Percentiles rank a stretch among this genome's conserved stretches.
Evolutionary conservation across 225 moss, liverwort and hornwort genomes (phyloP).

Genomic region (Antitrichia curtipendula): DNA sequence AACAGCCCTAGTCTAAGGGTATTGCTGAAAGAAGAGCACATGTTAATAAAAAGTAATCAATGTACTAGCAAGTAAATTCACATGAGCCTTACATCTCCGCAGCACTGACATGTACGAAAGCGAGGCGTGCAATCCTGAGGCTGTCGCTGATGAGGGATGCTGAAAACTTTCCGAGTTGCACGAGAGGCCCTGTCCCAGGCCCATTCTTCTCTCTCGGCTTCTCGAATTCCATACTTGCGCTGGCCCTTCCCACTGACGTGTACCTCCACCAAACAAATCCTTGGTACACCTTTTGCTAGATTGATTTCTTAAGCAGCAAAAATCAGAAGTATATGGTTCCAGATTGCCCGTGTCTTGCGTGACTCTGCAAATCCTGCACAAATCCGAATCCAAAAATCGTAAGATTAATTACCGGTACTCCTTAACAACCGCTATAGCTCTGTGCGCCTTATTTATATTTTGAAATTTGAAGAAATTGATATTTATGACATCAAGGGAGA

Average conservation of each 20-base stretch:
- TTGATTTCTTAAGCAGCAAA: background rate
- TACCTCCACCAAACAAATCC: background rate
- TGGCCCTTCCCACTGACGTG: background rate
- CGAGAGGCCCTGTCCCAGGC: slow-evolving; percentile 10
- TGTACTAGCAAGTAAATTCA: background rate
- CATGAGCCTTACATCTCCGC: slow-evolving; percentile 19
- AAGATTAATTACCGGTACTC: background rate
- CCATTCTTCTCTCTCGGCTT: slow-evolving; percentile 24
- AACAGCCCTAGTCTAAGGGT: background rate
- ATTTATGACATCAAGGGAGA: background rate
- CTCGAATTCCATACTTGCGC: slow-evolving; percentile 17
- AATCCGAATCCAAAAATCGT: background rate
- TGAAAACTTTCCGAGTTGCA: slow-evolving; percentile 27
- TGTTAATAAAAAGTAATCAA: background rate
- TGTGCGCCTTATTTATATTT: background rate
- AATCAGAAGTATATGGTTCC: background rate
- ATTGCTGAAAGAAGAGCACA: background rate
- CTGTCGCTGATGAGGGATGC: slow-evolving; percentile 26
- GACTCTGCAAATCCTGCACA: background rate
- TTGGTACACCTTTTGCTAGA: background rate
- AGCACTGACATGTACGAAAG: slow-evolving; percentile 35
- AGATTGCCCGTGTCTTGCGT: background rate
- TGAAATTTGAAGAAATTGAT: background rate
- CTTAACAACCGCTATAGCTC: background rate
- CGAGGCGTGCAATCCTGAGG: slow-evolving; percentile 33